A percentile compares a stretch with the other conserved stretches of the same genome.
phyloP scores from a whole-genome alignment of 179 eudicot genomes.

The Beta macrorhiza region DNA sequence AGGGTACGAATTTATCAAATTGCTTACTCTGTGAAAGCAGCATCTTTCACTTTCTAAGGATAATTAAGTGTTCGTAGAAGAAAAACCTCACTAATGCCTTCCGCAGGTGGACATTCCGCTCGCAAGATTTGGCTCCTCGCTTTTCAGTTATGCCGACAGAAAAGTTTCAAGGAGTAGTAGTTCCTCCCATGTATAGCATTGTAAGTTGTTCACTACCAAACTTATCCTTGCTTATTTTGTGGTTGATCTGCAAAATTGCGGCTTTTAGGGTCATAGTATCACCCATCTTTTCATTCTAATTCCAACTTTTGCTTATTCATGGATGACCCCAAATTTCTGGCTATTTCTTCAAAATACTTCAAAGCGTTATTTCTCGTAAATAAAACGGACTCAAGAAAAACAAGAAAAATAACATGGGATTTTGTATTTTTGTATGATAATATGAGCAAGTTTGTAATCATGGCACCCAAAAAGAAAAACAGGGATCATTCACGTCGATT shows the following conservation, averaged over 20 bases:
- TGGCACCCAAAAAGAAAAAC: too few relatives aligned
- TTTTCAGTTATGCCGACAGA: constrained; percentile 81
- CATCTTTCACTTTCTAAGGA: neutral
- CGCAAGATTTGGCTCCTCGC: constrained; percentile 73
- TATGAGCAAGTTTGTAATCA: too few relatives aligned
- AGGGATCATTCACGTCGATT: neutral
- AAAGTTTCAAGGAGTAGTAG: constrained; percentile 43
- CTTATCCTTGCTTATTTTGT: neutral
- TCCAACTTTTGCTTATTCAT: neutral
- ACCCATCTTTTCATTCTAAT: too few relatives aligned
- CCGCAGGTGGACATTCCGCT: constrained; percentile 87
- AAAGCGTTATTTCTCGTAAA: too few relatives aligned
- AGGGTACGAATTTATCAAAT: constrained; percentile 49
- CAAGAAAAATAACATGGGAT: too few relatives aligned
- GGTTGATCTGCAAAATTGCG: neutral
- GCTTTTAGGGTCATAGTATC: too few relatives aligned
- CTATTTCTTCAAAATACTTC: neutral
- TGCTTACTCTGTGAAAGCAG: neutral
- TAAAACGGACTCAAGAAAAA: too few relatives aligned
- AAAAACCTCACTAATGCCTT: neutral
- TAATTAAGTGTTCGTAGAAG: neutral
- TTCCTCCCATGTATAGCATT: constrained; percentile 83
- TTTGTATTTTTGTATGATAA: too few relatives aligned
- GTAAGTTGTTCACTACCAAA: constrained; percentile 47
- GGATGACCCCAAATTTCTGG: neutral